These are phyloP conservation scores for Pyrus bretschneideri DNA, from an alignment of 306 rosid species.

Conservation along the genomic window DNA sequence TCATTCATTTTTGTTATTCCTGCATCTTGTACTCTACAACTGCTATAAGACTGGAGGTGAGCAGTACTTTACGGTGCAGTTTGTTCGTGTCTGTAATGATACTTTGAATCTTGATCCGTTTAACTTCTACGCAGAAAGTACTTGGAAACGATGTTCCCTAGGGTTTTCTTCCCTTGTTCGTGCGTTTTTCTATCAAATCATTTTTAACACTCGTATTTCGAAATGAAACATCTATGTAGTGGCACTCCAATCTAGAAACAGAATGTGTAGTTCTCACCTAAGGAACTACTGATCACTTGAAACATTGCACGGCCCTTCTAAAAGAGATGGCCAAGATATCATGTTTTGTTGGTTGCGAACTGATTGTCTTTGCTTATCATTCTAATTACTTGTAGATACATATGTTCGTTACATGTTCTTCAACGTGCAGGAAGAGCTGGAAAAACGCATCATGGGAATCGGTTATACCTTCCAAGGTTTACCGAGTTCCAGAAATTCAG, in stretches of 20 bases:
- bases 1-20: no score
- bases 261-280: background rate
- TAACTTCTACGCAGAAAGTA: background rate
- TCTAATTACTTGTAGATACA: background rate
- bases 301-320: no score
- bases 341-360: background rate
- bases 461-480: conserved; percentile 57
- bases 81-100: no score
- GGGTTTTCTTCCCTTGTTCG: background rate
- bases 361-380: background rate
- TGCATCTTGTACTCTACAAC: no score
- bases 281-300: background rate
- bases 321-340: background rate
- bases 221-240: background rate
- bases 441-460: conserved; percentile 52
- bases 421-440: background rate
- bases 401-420: background rate
- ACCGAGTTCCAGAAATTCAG: conserved; percentile 80
- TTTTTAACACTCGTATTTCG: no score
- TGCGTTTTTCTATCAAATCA: no score
- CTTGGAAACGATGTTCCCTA: background rate
- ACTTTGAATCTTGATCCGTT: background rate
- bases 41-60: no score
- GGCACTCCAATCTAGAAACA: background rate
- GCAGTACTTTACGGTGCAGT: no score